Base-by-base conservation (phyloP, 2,329 filamentous ascomycete genomes). In the Fusarium buxicola region DNA sequence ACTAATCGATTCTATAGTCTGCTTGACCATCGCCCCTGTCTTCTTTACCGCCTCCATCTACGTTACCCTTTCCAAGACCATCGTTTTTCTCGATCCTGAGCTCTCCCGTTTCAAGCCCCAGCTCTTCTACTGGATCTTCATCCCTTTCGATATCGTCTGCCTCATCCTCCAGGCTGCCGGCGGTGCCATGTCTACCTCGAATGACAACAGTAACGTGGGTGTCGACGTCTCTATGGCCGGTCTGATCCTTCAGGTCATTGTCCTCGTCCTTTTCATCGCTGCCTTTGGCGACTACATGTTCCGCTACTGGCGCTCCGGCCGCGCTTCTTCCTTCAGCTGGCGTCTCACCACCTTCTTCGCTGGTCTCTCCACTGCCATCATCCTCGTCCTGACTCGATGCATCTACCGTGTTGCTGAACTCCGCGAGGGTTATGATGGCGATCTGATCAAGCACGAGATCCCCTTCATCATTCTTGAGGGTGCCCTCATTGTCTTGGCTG, bases 371-470 rank as follows among this genome's bases (percentile, higher is more conserved):
- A 67, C 83, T 8, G 80, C 87, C 9, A 86, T 86, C 28, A 41
- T 89, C 7, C 79, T 84, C 40, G 86, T 91, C 68, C 81, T 90
- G 41, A 80, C 84, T 21, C 81, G 89, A 39, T 89, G 85, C 67
- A 80, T 84, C 47, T 91, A 86, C 73, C 84, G 89, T 57, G 85
- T 90, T 31, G 84, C 84, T 6, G 89, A 92, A 79, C 76, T 92
- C 49, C 83, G 81, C 59, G 81, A 88, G 30, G 89, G 89, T 5
- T 91, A 88, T 77, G 35, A 69, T 21, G 86, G 86, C 1, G 70
- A 76, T 2, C 73, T 89, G 60, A 85, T 89, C 51, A 74, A 73
- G 53, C 75, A 86, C 34, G 77, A 87, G 74, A 65, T 72, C 1
- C 74, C 81, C 5, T 86, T 87, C 60, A 84, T 86, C 59, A 76